A percentile compares a stretch with the other conserved stretches of the same genome.
phyloP scores from a whole-genome alignment of 164 flowering plant species.

The Paratinospora sagittata region DNA sequence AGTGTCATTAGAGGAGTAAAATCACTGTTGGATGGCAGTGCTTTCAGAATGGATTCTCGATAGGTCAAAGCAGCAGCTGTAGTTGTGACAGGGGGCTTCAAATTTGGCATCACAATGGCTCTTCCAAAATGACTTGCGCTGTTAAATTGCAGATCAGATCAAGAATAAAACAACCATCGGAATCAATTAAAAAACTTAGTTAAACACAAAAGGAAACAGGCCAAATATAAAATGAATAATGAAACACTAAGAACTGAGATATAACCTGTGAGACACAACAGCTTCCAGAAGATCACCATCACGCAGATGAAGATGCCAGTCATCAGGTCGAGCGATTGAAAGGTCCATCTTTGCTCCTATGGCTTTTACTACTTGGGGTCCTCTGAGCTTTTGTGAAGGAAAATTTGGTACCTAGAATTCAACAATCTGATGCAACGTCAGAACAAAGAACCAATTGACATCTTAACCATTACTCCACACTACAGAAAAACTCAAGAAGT shows the following conservation, averaged over 20 bases:
- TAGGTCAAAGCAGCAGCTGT: slow-evolving; percentile 84
- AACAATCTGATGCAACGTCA: slow-evolving; percentile 4
- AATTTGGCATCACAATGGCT: slow-evolving; percentile 91
- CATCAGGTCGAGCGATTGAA: slow-evolving; percentile 72
- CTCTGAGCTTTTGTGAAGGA: slow-evolving; percentile 19
- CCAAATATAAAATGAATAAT: not conserved
- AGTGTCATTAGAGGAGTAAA: slow-evolving; percentile 95
- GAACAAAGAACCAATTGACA: not conserved
- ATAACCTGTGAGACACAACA: slow-evolving; percentile 75
- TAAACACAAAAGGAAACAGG: not conserved
- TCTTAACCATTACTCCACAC: too few species aligned
- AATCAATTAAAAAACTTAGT: not conserved
- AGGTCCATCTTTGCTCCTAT: slow-evolving; percentile 57
- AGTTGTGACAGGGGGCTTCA: slow-evolving; percentile 84
- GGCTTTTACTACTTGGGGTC: slow-evolving; percentile 20
- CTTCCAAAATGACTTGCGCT: slow-evolving; percentile 80
- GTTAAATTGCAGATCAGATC: slow-evolving; percentile 12
- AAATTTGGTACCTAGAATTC: slow-evolving; percentile 15
- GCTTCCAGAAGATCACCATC: slow-evolving; percentile 79
- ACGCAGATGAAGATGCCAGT: slow-evolving; percentile 99
- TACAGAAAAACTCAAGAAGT: too few species aligned
- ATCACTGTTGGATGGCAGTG: slow-evolving; percentile 47
- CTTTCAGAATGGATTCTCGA: slow-evolving; percentile 72
- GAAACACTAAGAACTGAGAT: not conserved
- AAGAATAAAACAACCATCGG: slow-evolving; percentile 3